These are phyloP conservation scores for Lactifluus echinatus DNA, from an alignment of 768 basidiomycete genomes.

Conservation along the genomic window DNA sequence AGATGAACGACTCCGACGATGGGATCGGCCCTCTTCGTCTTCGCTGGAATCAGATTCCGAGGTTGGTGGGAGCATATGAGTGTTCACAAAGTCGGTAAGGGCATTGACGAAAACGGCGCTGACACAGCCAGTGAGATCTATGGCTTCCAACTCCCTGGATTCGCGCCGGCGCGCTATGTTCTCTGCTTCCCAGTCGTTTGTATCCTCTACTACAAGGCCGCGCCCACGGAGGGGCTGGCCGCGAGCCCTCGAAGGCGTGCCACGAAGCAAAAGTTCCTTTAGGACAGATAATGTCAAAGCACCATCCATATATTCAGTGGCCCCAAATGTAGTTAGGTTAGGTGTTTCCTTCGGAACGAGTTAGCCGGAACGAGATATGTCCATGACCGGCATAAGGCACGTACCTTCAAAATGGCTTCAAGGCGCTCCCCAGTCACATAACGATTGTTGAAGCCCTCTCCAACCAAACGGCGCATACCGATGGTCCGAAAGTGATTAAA, in stretches of 20 bases:
- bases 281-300: slow-evolving; percentile 79
- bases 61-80: slow-evolving; percentile 44
- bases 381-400: slow-evolving; percentile 16
- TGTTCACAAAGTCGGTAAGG: slow-evolving; percentile 72
- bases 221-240: slow-evolving; percentile 64
- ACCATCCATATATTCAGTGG: slow-evolving; percentile 98
- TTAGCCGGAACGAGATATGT: background rate
- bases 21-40: slow-evolving; percentile 24
- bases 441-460: slow-evolving; percentile 79
- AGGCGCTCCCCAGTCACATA: slow-evolving; percentile 91
- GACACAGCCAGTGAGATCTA: slow-evolving; percentile 94
- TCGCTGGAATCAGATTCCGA: slow-evolving; percentile 39
- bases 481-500: slow-evolving; percentile 98
- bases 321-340: slow-evolving; percentile 81
- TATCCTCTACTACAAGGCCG: slow-evolving; percentile 36
- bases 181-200: slow-evolving; percentile 61
- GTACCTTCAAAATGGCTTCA: slow-evolving; percentile 65
- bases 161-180: slow-evolving; percentile 55
- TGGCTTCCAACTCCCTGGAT: slow-evolving; percentile 64
- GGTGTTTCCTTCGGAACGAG: slow-evolving; percentile 68
- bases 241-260: slow-evolving; percentile 57
- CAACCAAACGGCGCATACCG: slow-evolving; percentile 88
- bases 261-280: slow-evolving; percentile 85
- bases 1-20: slow-evolving; percentile 26
- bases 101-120: slow-evolving; percentile 84